Evolutionary conservation across 495 filamentous ascomycete genomes (phyloP).

Genomic region (Glarea lozoyensis): DNA sequence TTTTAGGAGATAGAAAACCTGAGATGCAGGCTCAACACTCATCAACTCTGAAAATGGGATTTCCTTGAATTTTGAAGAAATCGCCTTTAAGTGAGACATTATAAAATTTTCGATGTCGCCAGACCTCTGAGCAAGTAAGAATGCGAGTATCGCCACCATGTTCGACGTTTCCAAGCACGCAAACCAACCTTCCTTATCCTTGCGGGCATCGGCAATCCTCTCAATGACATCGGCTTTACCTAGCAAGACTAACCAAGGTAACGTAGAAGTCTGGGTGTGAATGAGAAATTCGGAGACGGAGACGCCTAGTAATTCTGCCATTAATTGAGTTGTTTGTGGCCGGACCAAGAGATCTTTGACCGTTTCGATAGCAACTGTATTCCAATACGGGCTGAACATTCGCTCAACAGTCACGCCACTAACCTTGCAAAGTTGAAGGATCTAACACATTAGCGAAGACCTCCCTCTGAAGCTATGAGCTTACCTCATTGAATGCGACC

Average conservation of each 20-base stretch:
- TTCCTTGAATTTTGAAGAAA: constrained; percentile 59
- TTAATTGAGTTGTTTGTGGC: constrained; percentile 70
- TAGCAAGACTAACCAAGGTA: constrained; percentile 77
- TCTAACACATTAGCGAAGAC: constrained; percentile 31
- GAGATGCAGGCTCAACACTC: constrained; percentile 62
- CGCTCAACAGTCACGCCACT: constrained; percentile 49
- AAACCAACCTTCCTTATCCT: constrained; percentile 47
- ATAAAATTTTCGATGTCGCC: constrained; percentile 56
- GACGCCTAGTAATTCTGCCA: constrained; percentile 71
- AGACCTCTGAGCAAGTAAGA: constrained; percentile 64
- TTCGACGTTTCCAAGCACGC: constrained; percentile 60
- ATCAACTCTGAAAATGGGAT: constrained; percentile 59
- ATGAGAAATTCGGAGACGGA: constrained; percentile 63
- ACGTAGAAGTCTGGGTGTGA: constrained; percentile 68
- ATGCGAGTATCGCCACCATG: constrained; percentile 67
- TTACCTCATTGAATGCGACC: constrained; percentile 67
- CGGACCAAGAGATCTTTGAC: constrained; percentile 71
- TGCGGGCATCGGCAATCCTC: constrained; percentile 67
- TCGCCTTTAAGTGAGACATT: constrained; percentile 55
- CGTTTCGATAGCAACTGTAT: constrained; percentile 65
- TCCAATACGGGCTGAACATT: constrained; percentile 81
- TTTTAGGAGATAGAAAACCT: constrained; percentile 79
- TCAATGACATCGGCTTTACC: constrained; percentile 70
- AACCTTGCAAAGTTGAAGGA: constrained; percentile 53
- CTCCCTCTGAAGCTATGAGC: constrained; percentile 22